Conservation (phyloP, 805 yeast species). For the Cyberlindnera sargentensis region DNA sequence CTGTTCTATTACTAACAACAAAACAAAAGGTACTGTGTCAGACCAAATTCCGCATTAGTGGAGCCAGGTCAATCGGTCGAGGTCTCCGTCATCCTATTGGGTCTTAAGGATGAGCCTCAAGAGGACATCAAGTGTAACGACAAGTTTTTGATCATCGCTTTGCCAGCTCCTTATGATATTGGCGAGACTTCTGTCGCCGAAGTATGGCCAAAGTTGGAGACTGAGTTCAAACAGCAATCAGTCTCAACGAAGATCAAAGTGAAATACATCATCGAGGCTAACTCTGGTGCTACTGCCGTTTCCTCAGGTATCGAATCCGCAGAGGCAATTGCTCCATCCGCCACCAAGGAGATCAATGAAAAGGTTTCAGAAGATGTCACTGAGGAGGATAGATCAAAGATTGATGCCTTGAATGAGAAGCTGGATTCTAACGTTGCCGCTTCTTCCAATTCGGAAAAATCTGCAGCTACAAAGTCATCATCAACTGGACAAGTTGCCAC, state of each 20-base stretch:
- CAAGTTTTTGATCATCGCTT: constrained; percentile 83
- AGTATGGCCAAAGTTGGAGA: constrained; percentile 69
- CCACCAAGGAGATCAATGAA: constrained; percentile 4
- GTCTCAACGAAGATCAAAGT: constrained; percentile 64
- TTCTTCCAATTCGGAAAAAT: constrained; percentile 13
- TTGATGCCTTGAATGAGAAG: constrained; percentile 36
- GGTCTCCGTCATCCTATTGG: constrained; percentile 81
- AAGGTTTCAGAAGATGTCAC: constrained; percentile 25
- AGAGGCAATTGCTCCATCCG: constrained; percentile 4
- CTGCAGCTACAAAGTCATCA: constrained; percentile 15
- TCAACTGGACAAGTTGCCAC: constrained; percentile 12
- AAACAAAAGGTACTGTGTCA: constrained; percentile 58
- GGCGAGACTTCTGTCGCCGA: constrained; percentile 56
- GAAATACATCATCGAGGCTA: constrained; percentile 32
- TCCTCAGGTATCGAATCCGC: constrained; percentile 11
- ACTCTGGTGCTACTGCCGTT: constrained; percentile 7
- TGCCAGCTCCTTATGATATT: constrained; percentile 61
- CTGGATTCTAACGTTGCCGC: constrained; percentile 34
- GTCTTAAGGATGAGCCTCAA: constrained; percentile 67
- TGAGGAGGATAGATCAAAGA: constrained; percentile 33
- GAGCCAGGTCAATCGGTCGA: constrained; percentile 66
- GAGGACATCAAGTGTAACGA: constrained; percentile 77
- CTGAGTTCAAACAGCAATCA: constrained; percentile 45
- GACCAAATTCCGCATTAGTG: constrained; percentile 86
- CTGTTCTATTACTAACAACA: constrained; percentile 6